Evolutionary conservation across 148 eudicot species (phyloP), one percentile per base, ranked within the genome.

Genomic region (Nepenthes mirabilis): DNA sequence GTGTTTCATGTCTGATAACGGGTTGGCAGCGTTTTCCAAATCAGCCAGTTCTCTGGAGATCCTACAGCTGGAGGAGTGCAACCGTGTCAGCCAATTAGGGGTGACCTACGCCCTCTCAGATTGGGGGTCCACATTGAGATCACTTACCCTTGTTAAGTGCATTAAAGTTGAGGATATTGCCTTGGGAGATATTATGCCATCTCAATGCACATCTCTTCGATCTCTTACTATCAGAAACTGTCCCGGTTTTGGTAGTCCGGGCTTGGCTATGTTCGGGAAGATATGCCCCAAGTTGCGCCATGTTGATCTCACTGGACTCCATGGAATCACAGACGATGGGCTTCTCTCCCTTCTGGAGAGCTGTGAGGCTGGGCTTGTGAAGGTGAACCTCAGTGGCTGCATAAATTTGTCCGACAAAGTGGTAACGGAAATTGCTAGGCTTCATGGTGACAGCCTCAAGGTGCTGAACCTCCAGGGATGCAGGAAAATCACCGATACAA

Each of bases 61-160:
- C 69, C 65, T 93, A 67, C 83, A 83, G 12, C 72, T 93, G 71
- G 99, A 88, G 73, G 84, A 80, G 65, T 84, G 90, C 77, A 79
- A 82, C 70, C 61, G 79, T 63, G 68, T 93, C 59, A 83, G 87
- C 43, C 84, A 78, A 57, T 37, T 56, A 0, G 99, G 96, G 12
- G 68, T 88, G 9, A 36, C 80, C 35, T 72, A 70, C 14, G 72
- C 75, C 43, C 83, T 93, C 35, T 74, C 89, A 14, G 68, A 60
- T 68, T 78, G 78, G 49, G 62, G 67, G 40, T 68, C 82, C 2
- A 88, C 79, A 59, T 45, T 93, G 53, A 93, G 76, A 53, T 72
- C 91, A 36, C 82, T 93, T 69, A 60, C 82, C 52, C 62, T 93
- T 0, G 83, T 84, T 9, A 93, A 81, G 55, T 93, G 99, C 80